These are phyloP conservation scores for Phytopythium litorale DNA, from an alignment of 352 stramenopile genomes.

Conservation along the genomic window DNA sequence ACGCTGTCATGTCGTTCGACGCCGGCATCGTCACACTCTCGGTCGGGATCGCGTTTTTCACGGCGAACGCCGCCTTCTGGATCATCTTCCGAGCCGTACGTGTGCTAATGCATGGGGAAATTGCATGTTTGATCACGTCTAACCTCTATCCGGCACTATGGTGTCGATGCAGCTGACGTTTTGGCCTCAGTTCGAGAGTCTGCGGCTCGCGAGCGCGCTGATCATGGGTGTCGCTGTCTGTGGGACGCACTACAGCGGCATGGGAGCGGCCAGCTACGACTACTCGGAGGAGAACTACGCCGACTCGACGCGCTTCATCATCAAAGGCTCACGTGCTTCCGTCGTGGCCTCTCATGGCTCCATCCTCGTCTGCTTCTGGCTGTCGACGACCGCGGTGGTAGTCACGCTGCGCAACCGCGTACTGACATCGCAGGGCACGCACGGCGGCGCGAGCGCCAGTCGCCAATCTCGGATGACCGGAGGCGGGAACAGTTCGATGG, in stretches of 20 bases:
- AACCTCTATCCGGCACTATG: background rate
- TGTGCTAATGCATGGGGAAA: background rate
- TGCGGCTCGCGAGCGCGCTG: conserved; percentile 47
- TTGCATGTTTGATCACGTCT: background rate
- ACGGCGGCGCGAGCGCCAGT: background rate
- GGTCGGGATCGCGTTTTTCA: conserved; percentile 49
- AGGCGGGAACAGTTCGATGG: background rate
- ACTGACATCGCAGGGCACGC: background rate
- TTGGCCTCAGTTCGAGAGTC: conserved; percentile 42
- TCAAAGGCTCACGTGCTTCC: conserved; percentile 28
- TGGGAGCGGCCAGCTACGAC: conserved; percentile 38
- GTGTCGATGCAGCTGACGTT: conserved; percentile 40
- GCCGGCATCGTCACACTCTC: conserved; percentile 41
- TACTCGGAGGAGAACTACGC: conserved; percentile 27
- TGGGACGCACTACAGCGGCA: conserved; percentile 55
- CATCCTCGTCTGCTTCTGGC: conserved; percentile 51
- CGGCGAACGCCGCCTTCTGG: conserved; percentile 60
- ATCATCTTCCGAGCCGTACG: conserved; percentile 60
- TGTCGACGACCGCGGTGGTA: conserved; percentile 24
- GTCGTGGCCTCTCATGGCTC: conserved; percentile 41
- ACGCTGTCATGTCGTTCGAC: conserved; percentile 33
- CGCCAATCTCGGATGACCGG: background rate
- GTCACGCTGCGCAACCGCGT: conserved; percentile 6
- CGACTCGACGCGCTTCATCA: conserved; percentile 17
- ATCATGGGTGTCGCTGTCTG: conserved; percentile 68